Evolutionary conservation across 176 grass and related monocot species (phyloP).

Genomic region (Metroxylon sagu): DNA sequence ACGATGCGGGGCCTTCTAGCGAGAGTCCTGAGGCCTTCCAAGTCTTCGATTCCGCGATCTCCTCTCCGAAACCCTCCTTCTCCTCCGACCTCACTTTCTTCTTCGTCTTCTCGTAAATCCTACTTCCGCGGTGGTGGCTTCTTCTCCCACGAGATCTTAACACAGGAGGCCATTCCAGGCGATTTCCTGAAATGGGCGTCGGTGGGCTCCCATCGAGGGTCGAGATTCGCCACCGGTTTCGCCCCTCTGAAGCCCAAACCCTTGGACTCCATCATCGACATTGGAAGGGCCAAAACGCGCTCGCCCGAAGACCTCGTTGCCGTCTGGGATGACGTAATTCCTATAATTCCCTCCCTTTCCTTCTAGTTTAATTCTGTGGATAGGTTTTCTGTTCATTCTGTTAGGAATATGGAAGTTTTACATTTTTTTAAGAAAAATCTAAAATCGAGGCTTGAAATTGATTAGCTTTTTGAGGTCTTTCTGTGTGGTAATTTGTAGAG

Average conservation of each 20-base stretch:
- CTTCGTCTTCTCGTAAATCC: no score
- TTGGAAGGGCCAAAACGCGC: conserved; percentile 57
- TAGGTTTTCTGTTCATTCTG: background rate
- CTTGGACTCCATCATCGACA: conserved; percentile 67
- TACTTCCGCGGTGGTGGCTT: no score
- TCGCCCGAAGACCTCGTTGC: conserved; percentile 68
- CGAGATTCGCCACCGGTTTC: conserved; percentile 70
- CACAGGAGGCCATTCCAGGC: background rate
- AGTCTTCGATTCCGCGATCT: no score
- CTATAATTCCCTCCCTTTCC: background rate
- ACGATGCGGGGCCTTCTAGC: no score
- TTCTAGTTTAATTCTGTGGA: background rate
- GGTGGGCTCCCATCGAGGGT: conserved; percentile 30
- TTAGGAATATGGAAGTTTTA: background rate
- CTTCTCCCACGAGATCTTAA: no score
- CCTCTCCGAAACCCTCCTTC: no score
- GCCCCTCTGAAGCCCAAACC: conserved; percentile 53
- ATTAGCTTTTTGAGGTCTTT: no score
- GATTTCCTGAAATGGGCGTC: conserved; percentile 24
- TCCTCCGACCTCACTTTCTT: no score
- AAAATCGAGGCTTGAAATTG: no score
- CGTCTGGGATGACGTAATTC: conserved; percentile 73
- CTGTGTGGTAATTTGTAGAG: no score
- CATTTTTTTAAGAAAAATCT: no score
- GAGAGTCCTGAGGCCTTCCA: no score